Base-by-base conservation (phyloP, 257 asterid species). In the Lantana camara region DNA sequence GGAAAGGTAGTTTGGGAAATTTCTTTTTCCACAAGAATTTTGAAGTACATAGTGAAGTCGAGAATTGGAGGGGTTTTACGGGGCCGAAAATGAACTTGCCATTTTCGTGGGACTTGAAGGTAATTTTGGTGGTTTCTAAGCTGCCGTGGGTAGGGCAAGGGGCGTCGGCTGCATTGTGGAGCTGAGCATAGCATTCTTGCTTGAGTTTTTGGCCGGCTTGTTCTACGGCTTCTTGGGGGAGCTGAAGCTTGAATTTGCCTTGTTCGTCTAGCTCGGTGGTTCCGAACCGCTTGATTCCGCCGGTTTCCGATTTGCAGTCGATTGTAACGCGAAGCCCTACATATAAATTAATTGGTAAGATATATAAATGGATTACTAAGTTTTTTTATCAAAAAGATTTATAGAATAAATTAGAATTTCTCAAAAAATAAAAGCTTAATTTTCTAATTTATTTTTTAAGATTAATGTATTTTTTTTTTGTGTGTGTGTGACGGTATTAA, bases 101-200 rank as follows among this genome's bases (percentile, higher is more conserved):
- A 49, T 72, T 62, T 14, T 46, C 5, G 3, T 41, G 46, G 46
- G 46, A 6, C 37, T 74, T 73, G 56, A 60, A 44, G 22, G 72
- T 57, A 14, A 85, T 72, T 63, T 80, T 82, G 65, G 80, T 19
- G 30, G 78, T 77, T 40, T 85, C 83, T 1, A 77, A 46, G 32
- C 82, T 80, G 9, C 63, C 22, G 50, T 69, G 82, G n/a, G 81
- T 73, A 0, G 90, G 81, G 61, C 94, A 85, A 2, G 89, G 85
- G 13, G 69, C 42, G 6, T 79, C 67, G 16, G 80, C 63, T 8
- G 84, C 80, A 70, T 75, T 77, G 29, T 78, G 84, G 38, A 85
- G 80, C 16, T 85, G 94, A n/a, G 84, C 90, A 56, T 80, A 83
- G 58, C 94, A 85, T 19, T 76, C 82, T 34, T 83, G 78, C 6